Conservation (phyloP, 306 rosid genomes). For the Lotus japonicus region DNA sequence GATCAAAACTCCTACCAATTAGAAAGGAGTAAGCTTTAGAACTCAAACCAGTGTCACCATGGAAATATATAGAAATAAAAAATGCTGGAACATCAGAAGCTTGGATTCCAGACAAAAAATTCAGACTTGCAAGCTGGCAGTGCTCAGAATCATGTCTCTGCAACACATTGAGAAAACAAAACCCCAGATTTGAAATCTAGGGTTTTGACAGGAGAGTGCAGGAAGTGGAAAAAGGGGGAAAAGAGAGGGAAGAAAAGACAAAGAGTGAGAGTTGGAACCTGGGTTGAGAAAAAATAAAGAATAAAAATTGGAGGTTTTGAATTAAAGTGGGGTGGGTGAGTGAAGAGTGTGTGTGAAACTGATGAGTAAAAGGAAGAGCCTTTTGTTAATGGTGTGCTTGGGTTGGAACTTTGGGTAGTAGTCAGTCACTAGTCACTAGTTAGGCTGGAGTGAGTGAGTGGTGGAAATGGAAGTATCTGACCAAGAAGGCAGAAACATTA, state of each 20-base stretch:
- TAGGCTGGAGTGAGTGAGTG: background rate
- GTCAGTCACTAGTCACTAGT: background rate
- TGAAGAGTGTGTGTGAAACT: conserved; percentile 19
- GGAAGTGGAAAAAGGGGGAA: conserved; percentile 12
- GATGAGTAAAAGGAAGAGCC: conserved; percentile 11
- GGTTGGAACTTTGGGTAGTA: too few species aligned
- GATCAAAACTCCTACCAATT: background rate
- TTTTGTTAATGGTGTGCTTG: background rate
- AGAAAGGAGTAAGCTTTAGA: conserved; percentile 5
- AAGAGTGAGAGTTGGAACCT: conserved; percentile 25
- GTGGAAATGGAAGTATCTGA: conserved; percentile 20
- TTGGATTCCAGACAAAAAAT: conserved; percentile 20
- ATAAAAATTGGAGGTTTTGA: conserved; percentile 30
- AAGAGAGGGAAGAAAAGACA: conserved; percentile 15
- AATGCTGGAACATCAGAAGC: conserved; percentile 43
- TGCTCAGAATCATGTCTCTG: conserved; percentile 18
- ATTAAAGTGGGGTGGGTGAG: conserved; percentile 25
- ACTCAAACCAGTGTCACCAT: conserved; percentile 23
- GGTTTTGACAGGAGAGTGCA: conserved; percentile 69
- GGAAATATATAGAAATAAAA: background rate
- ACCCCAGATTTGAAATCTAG: conserved; percentile 90
- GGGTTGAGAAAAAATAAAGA: conserved; percentile 4
- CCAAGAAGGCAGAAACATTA: background rate
- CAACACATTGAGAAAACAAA: conserved; percentile 34
- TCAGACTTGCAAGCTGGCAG: conserved; percentile 16